Evolutionary conservation across 768 basidiomycete species (phyloP).

Genomic region (Pisolithus albus): DNA sequence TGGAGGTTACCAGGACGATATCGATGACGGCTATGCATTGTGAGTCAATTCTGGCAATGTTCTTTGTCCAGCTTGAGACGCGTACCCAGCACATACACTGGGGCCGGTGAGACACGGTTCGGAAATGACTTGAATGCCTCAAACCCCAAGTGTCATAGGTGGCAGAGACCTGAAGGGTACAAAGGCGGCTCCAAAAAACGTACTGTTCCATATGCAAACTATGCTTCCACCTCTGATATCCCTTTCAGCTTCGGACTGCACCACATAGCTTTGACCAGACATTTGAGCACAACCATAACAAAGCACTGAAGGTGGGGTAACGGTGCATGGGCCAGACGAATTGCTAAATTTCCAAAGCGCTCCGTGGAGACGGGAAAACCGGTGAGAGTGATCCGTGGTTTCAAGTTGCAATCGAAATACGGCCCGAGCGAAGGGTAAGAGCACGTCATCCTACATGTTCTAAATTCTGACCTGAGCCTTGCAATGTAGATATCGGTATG

Average conservation of each 20-base stretch:
- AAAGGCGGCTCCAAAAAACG: conserved; percentile 76
- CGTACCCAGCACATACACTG: conserved; percentile 63
- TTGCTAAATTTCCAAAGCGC: conserved; percentile 33
- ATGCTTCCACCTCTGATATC: neutral
- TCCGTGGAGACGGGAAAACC: conserved; percentile 80
- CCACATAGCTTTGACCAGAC: conserved; percentile 80
- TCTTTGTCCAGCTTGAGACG: neutral
- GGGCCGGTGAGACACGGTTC: conserved; percentile 43
- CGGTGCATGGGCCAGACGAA: neutral
- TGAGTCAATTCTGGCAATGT: conserved; percentile 33
- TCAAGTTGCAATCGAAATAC: conserved; percentile 52
- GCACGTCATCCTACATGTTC: neutral
- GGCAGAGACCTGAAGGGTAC: conserved; percentile 87
- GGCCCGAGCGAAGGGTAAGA: conserved; percentile 73
- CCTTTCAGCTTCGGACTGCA: conserved; percentile 71
- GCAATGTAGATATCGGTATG: conserved; percentile 70
- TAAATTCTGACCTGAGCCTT: neutral
- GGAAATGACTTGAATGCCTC: neutral
- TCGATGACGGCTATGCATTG: conserved; percentile 79
- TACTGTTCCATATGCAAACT: conserved; percentile 25
- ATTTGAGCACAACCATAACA: conserved; percentile 70
- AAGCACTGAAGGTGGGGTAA: conserved; percentile 48
- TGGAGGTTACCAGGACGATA: conserved; percentile 84
- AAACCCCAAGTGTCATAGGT: conserved; percentile 34
- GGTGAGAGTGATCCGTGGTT: conserved; percentile 83